Evolutionary conservation across 2,329 filamentous ascomycete genomes (phyloP).

Genomic region (Aureobasidium sp.): DNA sequence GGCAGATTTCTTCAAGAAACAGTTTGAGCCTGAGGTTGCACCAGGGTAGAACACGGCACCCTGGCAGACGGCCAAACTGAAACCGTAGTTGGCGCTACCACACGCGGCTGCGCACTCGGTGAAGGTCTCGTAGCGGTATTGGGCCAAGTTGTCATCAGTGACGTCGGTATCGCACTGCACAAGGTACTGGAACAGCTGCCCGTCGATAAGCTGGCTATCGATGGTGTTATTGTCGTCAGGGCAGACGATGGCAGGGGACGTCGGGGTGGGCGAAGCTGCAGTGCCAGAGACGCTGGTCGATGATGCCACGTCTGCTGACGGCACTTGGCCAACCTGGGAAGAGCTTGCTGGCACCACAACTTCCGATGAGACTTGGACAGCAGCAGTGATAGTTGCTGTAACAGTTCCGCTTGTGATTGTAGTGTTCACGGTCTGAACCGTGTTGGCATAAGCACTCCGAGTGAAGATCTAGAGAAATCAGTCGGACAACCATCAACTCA

Average conservation of each 20-base stretch:
- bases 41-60: constrained; percentile 26
- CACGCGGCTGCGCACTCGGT: constrained; percentile 29
- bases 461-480: constrained; percentile 13
- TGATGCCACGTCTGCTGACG: constrained; percentile 8
- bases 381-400: constrained; percentile 17
- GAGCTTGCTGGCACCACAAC: neutral
- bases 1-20: constrained; percentile 27
- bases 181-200: constrained; percentile 28
- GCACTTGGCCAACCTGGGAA: neutral
- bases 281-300: constrained; percentile 9
- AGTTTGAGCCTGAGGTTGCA: constrained; percentile 23
- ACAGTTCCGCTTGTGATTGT: constrained; percentile 19
- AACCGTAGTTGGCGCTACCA: constrained; percentile 25
- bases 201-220: constrained; percentile 28
- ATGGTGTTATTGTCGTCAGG: constrained; percentile 27
- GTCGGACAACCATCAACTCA: neutral
- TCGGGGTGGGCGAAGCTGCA: constrained; percentile 21
- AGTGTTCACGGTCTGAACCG: constrained; percentile 16
- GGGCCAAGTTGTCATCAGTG: constrained; percentile 22
- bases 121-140: constrained; percentile 25
- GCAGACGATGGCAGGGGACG: constrained; percentile 26
- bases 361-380: neutral
- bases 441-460: constrained; percentile 21
- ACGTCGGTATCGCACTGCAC: constrained; percentile 29
- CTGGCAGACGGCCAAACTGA: constrained; percentile 27